These are phyloP conservation scores for Podospora tetraspora DNA, from an alignment of 495 filamentous ascomycete species.

Conservation along the genomic window DNA sequence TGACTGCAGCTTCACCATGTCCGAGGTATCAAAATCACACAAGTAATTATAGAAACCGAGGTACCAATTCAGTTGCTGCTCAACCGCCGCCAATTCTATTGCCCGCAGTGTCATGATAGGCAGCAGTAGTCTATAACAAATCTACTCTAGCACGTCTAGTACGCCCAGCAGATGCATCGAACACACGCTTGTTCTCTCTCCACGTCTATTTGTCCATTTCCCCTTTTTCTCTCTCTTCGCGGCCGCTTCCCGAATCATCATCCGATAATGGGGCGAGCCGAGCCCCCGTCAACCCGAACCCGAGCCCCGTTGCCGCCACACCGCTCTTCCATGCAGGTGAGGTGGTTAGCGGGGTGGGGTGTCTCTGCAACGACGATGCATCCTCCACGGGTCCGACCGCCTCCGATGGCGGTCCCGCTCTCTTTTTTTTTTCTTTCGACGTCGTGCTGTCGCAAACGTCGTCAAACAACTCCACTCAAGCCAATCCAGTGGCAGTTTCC, in stretches of 20 bases:
- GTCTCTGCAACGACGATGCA: background rate
- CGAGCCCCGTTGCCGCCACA: background rate
- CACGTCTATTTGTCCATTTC: background rate
- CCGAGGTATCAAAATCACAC: too few species aligned
- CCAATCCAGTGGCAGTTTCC: background rate
- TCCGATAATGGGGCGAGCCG: background rate
- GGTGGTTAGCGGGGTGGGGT: background rate
- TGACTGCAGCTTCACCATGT: too few species aligned
- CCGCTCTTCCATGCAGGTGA: constrained; percentile 1
- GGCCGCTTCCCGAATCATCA: background rate
- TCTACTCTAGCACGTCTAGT: background rate
- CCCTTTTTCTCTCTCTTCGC: background rate
- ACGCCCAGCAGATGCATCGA: background rate
- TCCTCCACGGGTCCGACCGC: background rate
- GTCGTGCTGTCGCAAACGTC: too few species aligned
- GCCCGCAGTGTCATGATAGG: background rate
- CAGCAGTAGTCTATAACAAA: background rate
- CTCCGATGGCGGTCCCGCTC: too few species aligned
- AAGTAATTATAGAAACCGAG: background rate
- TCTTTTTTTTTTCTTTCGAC: background rate
- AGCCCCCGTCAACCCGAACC: too few species aligned
- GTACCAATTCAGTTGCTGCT: background rate
- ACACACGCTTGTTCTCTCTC: background rate
- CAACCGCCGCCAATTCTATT: background rate
- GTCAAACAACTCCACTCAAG: background rate